Evolutionary conservation across 2,329 filamentous ascomycete genomes (phyloP), one percentile per base, ranked within the genome.

Genomic region (Penicillium sp.): DNA sequence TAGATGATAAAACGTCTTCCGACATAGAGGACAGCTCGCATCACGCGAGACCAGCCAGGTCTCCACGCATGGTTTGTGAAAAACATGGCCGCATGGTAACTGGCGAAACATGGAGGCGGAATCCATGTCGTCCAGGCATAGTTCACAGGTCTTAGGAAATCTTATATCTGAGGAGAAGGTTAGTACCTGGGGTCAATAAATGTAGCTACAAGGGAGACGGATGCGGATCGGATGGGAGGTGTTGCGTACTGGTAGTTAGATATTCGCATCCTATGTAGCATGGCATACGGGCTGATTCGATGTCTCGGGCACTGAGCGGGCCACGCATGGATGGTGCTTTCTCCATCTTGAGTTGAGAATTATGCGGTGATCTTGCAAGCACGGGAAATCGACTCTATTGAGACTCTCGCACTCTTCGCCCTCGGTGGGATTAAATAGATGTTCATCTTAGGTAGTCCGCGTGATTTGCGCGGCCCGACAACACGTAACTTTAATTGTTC

Each of bases 1-100:
- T 9, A 55, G 10, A 39, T 55, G 16, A 49, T 55, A 55, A 43
- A 66, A 52, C 1, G 54, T 56, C 2, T 3, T 36, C n/a, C 54
- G 27, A 36, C 54, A 56, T 10, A 36, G 27, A 4, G 54, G 54
- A 50, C 54, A 56, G 27, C 54, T 56, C 14, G 54, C 46, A 51
- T 56, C 54, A 2, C 47, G 36, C 18, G 46, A 41, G 16, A 33
- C n/a, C 9, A 56, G 24, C 54, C 54, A 56, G 0, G 6, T 1
- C 40, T 56, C 54, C 5, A 56, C 36, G 16, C 54, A 56, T 5
- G 54, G 54, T 36, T 36, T 41, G n/a, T 56, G 54, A 31, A 56
- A 56, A 3, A 51, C 22, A 50, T 56, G 54, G 18, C 47, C 39
- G 27, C 54, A 56, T 35, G 54, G 54, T 31, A 56, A 16, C 40